Base-by-base conservation (phyloP, 441 rosid species). In the Populus trichocarpa region DNA sequence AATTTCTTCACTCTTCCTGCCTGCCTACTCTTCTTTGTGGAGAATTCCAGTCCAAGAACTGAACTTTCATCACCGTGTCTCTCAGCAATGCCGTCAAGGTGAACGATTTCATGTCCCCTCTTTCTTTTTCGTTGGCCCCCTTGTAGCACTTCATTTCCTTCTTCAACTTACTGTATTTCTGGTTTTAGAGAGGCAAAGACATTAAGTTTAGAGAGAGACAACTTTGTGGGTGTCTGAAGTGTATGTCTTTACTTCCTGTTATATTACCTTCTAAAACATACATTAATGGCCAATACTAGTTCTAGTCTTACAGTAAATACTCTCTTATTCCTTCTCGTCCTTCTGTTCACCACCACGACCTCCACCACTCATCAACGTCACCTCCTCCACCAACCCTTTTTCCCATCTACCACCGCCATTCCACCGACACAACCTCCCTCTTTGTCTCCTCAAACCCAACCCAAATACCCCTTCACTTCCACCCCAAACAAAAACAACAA, bases 391-490 rank as follows among this genome's bases (percentile, higher is more conserved):
- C 87, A 80, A 32, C 85, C 91, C 0, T 83, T 85, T 20, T 85
- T 86, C 70, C 88, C 96, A 16, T 38, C 83, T 28, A 66, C 83
- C n/a, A 65, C 83, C 14, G 20, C 77, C 5, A 35, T 78, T 1
- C 89, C 93, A 12, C 92, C 88, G 1, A 16, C 69, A 0, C 78
- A 77, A 16, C 69, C 85, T 0, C 88, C 91, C 4, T 78, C 84
- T n/a, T 80, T 81, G 4, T 46, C 82, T 74, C 84, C 81, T 2
- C 82, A 72, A n/a, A 67, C 80, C 1, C 87, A 76, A 70, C 92
- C 92, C 8, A 88, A 90, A 69, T 86, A 81, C 46, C 94, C 94
- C 1, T 86, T 82, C 76, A 85, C 91, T 25, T 69, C 90, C 2
- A 85, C 85, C 4, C 86, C 87, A 57, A 57, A 6, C 63, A 57